Evolutionary conservation across 768 basidiomycete genomes (phyloP).

Genomic region (Collybiopsis luxurians): DNA sequence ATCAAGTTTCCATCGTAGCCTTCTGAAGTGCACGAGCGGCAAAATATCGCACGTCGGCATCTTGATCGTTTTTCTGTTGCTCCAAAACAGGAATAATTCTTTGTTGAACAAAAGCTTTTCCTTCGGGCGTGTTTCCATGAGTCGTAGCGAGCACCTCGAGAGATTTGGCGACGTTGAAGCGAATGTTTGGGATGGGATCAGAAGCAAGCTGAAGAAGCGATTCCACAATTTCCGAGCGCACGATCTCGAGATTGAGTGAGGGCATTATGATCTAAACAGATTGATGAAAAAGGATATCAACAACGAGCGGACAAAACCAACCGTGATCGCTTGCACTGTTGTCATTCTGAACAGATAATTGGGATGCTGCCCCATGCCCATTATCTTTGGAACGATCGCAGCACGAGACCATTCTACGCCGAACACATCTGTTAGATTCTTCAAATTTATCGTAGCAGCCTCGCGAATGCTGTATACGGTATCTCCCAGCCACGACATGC

Average conservation of each 20-base stretch:
- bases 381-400: conserved; percentile 94
- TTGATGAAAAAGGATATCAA: conserved; percentile 10
- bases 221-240: conserved; percentile 80
- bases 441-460: conserved; percentile 95
- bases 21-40: conserved; percentile 77
- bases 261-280: conserved; percentile 87
- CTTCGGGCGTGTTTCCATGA: conserved; percentile 62
- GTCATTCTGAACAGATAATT: conserved; percentile 99
- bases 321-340: conserved; percentile 97
- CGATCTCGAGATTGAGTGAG: conserved; percentile 78
- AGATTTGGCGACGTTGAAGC: conserved; percentile 97
- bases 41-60: conserved; percentile 97
- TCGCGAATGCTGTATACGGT: conserved; percentile 98
- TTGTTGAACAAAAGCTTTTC: conserved; percentile 68
- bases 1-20: conserved; percentile 21
- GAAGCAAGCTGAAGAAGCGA: conserved; percentile 78
- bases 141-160: conserved; percentile 83
- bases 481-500: conserved; percentile 99
- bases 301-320: conserved; percentile 35
- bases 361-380: conserved; percentile 94
- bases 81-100: conserved; percentile 83
- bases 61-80: conserved; percentile 81
- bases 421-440: conserved; percentile 96
- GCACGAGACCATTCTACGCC: conserved; percentile 96
- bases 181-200: conserved; percentile 97